Base-by-base conservation (phyloP, 768 basidiomycete species). In the Gelatoporia subvermispora region DNA sequence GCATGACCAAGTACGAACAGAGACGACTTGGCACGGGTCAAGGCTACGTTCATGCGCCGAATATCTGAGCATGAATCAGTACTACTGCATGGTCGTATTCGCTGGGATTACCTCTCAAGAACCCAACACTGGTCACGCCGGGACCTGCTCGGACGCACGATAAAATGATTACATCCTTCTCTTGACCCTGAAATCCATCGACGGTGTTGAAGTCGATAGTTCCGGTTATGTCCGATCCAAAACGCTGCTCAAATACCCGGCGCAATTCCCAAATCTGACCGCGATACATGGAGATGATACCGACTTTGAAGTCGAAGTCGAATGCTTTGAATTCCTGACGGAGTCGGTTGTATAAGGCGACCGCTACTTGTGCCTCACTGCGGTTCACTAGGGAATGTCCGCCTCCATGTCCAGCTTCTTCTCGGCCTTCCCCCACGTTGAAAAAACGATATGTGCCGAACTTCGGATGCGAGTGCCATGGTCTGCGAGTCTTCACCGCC, bases 121-220 rank as follows among this genome's bases (percentile, higher is more conserved):
- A 98, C 50, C 96, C 96, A 47, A 98, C 81, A 0, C 72, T 79
- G 49, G 78, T 76, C 17, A 92, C 65, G n/a, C 87, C 85, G 16
- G 89, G 84, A 4, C 96, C 93, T 9, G 93, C 88, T 53, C 96
- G 82, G 17, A 98, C 96, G 63, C 93, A 96, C 3, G 96, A 98
- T 17, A 99, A 75, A 55, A 99, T 97, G 68, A 99, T 95, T 45
- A 99, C 81, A 57, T 95, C 92, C 65, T 99, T 99, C 66, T 99
- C 96, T 70, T 99, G 96, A 41, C 96, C 96, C 66, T 99, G 96
- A 62, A 98, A 98, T 9, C 95, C 96, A 67, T 99, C 95, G 35
- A 99, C 95, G 0, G 96, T 98, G 63, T 96, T 88, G 71, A 99
- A 97, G 60, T 94, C 87, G 35, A 99, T 80, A 37, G 76, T 80